Evolutionary conservation across 2,329 filamentous ascomycete genomes (phyloP).

Genomic region (Penicillium sp.): DNA sequence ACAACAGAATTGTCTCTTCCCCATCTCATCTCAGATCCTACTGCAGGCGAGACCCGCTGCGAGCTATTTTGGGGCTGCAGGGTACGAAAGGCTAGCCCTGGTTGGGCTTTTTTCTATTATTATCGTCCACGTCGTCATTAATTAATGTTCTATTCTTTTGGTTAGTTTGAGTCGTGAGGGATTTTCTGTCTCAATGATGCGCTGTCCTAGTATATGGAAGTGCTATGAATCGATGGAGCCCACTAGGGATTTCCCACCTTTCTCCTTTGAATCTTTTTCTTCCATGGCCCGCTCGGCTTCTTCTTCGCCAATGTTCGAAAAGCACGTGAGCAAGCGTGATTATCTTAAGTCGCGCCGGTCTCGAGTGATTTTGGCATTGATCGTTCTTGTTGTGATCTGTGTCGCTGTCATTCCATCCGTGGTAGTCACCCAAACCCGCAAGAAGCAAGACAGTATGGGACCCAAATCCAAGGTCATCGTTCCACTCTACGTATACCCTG

Average conservation of each 20-base stretch:
- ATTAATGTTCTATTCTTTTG: no score
- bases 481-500: conserved; percentile 48
- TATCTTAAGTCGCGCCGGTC: conserved; percentile 25
- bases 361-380: conserved; percentile 24
- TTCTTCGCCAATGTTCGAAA: conserved; percentile 8
- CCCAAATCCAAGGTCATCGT: conserved; percentile 43
- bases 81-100: conserved; percentile 4
- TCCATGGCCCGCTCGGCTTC: conserved; percentile 10
- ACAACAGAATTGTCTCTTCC: neutral
- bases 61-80: conserved; percentile 14
- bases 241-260: conserved; percentile 8
- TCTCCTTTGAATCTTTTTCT: conserved; percentile 2
- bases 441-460: conserved; percentile 30
- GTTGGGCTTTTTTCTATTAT: conserved; percentile 4
- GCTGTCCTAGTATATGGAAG: conserved; percentile 7
- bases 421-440: conserved; percentile 31
- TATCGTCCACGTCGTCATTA: no score
- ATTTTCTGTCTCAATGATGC: no score
- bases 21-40: conserved; percentile 10
- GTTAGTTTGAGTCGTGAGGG: neutral
- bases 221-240: conserved; percentile 1
- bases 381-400: conserved; percentile 28
- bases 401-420: conserved; percentile 31
- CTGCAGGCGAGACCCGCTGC: conserved; percentile 15
- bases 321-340: conserved; percentile 31